These are phyloP conservation scores for Candida morakotiae DNA, from an alignment of 805 yeast species.

Conservation along the genomic window DNA sequence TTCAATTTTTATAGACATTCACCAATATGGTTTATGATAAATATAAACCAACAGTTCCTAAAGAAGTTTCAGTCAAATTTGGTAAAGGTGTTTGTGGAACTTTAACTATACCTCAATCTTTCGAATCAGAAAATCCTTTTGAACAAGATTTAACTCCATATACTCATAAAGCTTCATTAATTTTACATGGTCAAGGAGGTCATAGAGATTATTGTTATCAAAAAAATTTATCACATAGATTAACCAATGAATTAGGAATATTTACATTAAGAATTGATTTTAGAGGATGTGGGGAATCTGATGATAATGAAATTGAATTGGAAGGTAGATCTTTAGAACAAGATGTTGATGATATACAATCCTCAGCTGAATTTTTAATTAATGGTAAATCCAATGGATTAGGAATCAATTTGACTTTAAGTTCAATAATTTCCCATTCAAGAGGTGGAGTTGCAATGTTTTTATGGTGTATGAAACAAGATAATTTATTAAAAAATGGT, in stretches of 20 bases:
- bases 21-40: slow-evolving; percentile 2
- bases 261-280: slow-evolving; percentile 77
- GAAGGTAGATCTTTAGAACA: slow-evolving; percentile 56
- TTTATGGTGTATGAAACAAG: slow-evolving; percentile 57
- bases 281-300: slow-evolving; percentile 80
- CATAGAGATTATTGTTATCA: slow-evolving; percentile 80
- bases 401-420: slow-evolving; percentile 42
- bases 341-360: slow-evolving; percentile 67
- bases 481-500: slow-evolving; percentile 25
- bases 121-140: slow-evolving; percentile 18
- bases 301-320: slow-evolving; percentile 33
- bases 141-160: slow-evolving; percentile 30
- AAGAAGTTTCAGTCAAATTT: slow-evolving; percentile 33
- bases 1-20: too few relatives aligned
- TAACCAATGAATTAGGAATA: slow-evolving; percentile 58
- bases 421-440: slow-evolving; percentile 71
- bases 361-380: slow-evolving; percentile 24
- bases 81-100: slow-evolving; percentile 35
- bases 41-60: slow-evolving; percentile 15
- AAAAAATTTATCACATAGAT: slow-evolving; percentile 51
- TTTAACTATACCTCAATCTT: slow-evolving; percentile 34
- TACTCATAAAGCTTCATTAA: slow-evolving; percentile 50
- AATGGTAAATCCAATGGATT: slow-evolving; percentile 30
- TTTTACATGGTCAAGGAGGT: slow-evolving; percentile 84
- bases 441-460: slow-evolving; percentile 77